Base-by-base conservation (phyloP, 1,284 basidiomycete species). In the Trichosporon asahii region DNA sequence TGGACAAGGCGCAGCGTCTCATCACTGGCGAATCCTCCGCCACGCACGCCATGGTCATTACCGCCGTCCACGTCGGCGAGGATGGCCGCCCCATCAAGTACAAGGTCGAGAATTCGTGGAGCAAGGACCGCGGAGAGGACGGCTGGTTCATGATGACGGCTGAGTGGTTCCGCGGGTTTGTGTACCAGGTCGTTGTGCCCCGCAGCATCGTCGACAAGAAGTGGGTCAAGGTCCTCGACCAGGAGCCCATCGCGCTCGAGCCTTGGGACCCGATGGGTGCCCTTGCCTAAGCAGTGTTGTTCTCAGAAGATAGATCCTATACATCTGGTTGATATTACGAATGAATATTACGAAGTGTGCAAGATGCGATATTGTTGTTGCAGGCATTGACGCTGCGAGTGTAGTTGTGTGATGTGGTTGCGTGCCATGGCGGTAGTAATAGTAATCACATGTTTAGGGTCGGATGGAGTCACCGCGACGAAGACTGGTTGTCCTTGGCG, bases 41-140 rank as follows among this genome's bases (percentile, higher is more conserved):
- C 21, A 76, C 80, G 1, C 80, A 84, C 72, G 82, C 82, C 8
- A 84, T 94, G 93, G 93, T 95, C 66, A 94, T 97, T 78, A 90
- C 91, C 23, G 94, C 89, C 23, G 94, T 95, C n/a, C 94, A 96
- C 80, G 85, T 97, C 67, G 92, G 95, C 78, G 85, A 85, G 37
- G 82, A 84, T 0, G 93, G 93, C 64, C 89, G 88, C 70, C 90
- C 94, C 0, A 84, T 95, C 35, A 87, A 94, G 12, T 98, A 93
- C 88, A 92, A 94, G 83, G 92, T 98, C 12, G 95, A 98, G 86
- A 98, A 98, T 85, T 91, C 90, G 9, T 98, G 95, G 96, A 91
- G 93, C 27, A 88, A 90, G n/a, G 85, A 85, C 0, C 87, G 86
- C 0, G 93, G 95, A 23, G 87, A 93, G 74, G 90, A 94, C 77